A percentile compares a stretch with the other conserved stretches of the same genome.
Conservation (phyloP, 495 filamentous ascomycete species). For the Penicillium cataractarum region DNA sequence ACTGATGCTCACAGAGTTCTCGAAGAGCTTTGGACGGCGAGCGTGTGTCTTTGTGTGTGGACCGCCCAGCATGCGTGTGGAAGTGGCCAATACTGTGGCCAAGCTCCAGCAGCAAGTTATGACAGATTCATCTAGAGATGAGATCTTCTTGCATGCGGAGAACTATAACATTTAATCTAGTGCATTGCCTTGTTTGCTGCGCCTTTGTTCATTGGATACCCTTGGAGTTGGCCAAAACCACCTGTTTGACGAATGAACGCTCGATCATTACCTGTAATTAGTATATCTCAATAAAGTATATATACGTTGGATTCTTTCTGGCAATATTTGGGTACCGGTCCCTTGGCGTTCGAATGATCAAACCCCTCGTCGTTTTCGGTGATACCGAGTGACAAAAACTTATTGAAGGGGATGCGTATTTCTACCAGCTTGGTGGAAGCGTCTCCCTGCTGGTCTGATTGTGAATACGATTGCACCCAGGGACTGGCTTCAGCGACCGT, state of each 20-base stretch:
- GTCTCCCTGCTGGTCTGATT: too few relatives aligned
- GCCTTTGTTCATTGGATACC: conserved; percentile 26
- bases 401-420: too few relatives aligned
- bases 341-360: not conserved
- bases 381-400: too few relatives aligned
- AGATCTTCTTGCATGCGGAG: conserved; percentile 94
- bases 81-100: conserved; percentile 83
- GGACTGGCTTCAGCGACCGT: too few relatives aligned
- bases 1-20: conserved; percentile 79
- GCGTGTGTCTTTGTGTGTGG: conserved; percentile 96
- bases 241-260: not conserved
- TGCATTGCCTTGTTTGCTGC: not conserved
- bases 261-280: not conserved
- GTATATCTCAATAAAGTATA: not conserved
- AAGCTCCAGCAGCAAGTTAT: conserved; percentile 80
- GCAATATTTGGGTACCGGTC: too few relatives aligned
- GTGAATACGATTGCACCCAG: too few relatives aligned
- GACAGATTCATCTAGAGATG: conserved; percentile 74
- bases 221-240: conserved; percentile 2
- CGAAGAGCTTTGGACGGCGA: conserved; percentile 75
- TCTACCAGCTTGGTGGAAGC: too few relatives aligned
- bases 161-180: conserved; percentile 77
- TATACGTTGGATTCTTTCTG: too few relatives aligned
- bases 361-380: too few relatives aligned
- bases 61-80: conserved; percentile 81